phyloP scores from a whole-genome alignment of 2,329 filamentous ascomycete genomes.

The Passalora sequoiae region DNA sequence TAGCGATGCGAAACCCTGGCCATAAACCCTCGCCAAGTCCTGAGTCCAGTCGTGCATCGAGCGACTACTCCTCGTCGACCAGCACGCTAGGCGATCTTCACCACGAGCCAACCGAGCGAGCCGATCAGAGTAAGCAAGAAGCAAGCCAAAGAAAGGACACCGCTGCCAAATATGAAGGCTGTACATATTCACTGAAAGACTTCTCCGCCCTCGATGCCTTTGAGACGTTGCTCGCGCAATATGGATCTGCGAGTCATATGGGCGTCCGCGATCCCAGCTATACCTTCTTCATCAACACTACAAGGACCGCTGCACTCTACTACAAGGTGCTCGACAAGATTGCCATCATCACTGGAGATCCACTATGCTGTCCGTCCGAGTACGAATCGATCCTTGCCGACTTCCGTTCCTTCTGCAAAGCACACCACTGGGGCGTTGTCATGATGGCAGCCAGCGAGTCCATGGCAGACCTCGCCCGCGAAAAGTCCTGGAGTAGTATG shows the following conservation, averaged over 20 bases:
- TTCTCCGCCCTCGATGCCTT: slow-evolving; percentile 3
- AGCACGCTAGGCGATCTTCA: too few species aligned
- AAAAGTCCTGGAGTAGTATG: slow-evolving; percentile 5
- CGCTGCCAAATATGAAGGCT: not conserved
- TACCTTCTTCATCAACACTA: slow-evolving; percentile 6
- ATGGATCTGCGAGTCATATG: slow-evolving; percentile 8
- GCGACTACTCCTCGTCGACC: too few species aligned
- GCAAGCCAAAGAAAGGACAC: not conserved
- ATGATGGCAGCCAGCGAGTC: slow-evolving; percentile 3
- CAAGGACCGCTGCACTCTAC: slow-evolving; percentile 2
- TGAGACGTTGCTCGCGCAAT: slow-evolving; percentile 5
- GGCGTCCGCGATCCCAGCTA: slow-evolving; percentile 7
- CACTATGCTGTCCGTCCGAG: slow-evolving; percentile 1
- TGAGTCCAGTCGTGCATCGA: too few species aligned
- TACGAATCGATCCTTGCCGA: not conserved
- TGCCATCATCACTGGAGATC: slow-evolving; percentile 8
- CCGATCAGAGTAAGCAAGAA: too few species aligned
- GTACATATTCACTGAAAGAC: slow-evolving; percentile 5
- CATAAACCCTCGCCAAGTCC: too few species aligned
- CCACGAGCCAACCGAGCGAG: too few species aligned
- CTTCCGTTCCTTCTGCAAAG: slow-evolving; percentile 3
- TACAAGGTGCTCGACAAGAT: slow-evolving; percentile 10
- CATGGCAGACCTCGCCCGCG: not conserved
- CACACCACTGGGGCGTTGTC: not conserved
- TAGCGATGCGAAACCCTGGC: too few species aligned